Base-by-base conservation (phyloP, 1,139 yeast genomes). In the Blastobotrys elegans region DNA sequence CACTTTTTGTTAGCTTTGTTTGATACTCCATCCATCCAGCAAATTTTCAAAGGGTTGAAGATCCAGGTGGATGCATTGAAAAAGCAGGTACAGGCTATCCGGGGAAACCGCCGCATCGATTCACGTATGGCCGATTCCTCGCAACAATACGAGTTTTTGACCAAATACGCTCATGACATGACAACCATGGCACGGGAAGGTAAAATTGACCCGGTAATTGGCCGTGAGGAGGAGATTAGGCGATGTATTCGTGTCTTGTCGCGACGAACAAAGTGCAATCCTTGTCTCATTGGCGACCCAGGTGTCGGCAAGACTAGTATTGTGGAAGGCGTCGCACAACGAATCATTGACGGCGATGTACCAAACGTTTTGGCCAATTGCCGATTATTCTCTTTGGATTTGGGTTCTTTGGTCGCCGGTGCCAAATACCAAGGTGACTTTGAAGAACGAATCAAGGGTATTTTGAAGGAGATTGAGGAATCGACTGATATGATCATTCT, bases 281-380 rank as follows among this genome's bases (percentile, higher is more conserved):
- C 98, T 13, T 92, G 95, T 56, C 73, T 92, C 56, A 88, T 92
- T 61, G 99, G 99, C 75, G 97, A 92, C 62, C 96, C 98, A 30
- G 99, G 99, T 79, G 97, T 92, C 46, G 99, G 99, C 75, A 92
- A 92, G 71, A 94, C 98, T 33, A 86, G 96, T 18, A 90, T 92
- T 60, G 96, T 90, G 44, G 99, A 92, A 72, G 98, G 98, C 57
- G 97, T 92, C 50, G 97, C 98, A 14, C 97, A 92, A 70, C 79
- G 98, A 70, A 89, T 92, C 55, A 82, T 92, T 53, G 97, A 92
- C 62, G 88, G 87, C 51, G 99, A 92, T 68, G 96, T 94, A 16
- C 98, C 98, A 39, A 79, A 82, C 42, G 85, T 90, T 52, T 75
- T 92, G 58, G 84, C 87, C 47, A 81, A 81, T 53, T 80, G 96